These are phyloP conservation scores for Penicillium sp. DNA, from an alignment of 2,329 filamentous ascomycete species.

Conservation along the genomic window DNA sequence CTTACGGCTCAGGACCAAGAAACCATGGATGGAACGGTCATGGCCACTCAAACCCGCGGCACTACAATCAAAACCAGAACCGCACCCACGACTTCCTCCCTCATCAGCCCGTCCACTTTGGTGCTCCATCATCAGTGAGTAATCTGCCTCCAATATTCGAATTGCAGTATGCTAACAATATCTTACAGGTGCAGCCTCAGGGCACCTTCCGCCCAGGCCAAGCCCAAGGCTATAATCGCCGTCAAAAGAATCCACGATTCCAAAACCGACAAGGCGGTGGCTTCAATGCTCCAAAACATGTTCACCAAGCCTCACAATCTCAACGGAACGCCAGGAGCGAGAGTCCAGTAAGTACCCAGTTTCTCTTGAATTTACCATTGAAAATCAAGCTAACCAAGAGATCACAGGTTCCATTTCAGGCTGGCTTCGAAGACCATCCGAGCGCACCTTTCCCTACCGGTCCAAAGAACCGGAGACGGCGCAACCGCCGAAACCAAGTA, in stretches of 20 bases:
- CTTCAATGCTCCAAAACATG: not conserved
- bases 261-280: not conserved
- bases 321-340: not conserved
- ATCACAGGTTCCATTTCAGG: not conserved
- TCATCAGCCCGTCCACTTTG: not conserved
- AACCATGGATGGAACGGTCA: slow-evolving; percentile 4
- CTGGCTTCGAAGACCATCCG: not conserved
- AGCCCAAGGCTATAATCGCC: not conserved
- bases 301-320: not conserved
- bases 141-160: not conserved
- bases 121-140: not conserved
- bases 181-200: not conserved
- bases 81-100: not conserved
- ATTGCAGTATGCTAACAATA: not conserved
- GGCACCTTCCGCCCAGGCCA: not conserved
- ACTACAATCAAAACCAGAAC: not conserved
- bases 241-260: not conserved
- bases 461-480: not conserved
- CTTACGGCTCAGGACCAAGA: slow-evolving; percentile 9
- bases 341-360: not conserved
- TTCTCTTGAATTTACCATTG: no score
- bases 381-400: no score
- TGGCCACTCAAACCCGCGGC: not conserved
- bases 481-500: not conserved
- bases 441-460: not conserved